A percentile compares a stretch with the other conserved stretches of the same genome.
These are phyloP conservation scores for Leptosphaerulina australis DNA, from an alignment of 2,329 filamentous ascomycete species.

Conservation along the genomic window DNA sequence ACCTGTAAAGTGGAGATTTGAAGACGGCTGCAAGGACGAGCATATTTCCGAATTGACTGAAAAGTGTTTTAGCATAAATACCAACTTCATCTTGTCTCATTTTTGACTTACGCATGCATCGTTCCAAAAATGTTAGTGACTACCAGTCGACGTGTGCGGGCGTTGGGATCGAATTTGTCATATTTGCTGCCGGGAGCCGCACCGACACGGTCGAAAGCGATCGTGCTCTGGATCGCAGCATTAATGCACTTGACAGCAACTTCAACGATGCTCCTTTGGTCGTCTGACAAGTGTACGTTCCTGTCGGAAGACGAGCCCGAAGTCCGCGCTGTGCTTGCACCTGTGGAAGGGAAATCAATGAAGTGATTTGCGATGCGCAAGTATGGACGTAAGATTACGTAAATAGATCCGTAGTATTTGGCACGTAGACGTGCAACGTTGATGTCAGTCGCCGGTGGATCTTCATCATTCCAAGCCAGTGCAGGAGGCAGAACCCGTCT, in stretches of 20 bases:
- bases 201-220: constrained; percentile 73
- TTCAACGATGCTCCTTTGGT: constrained; percentile 35
- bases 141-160: constrained; percentile 69
- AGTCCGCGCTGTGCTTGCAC: constrained; percentile 51
- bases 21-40: constrained; percentile 86
- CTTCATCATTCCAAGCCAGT: constrained; percentile 69
- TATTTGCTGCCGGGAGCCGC: constrained; percentile 32
- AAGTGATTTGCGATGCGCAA: constrained; percentile 65
- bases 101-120: constrained; percentile 33
- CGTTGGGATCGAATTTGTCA: constrained; percentile 57
- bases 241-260: constrained; percentile 43
- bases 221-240: constrained; percentile 82
- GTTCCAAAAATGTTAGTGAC: constrained; percentile 82
- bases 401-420: constrained; percentile 92
- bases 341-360: constrained; percentile 47
- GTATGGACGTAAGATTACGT: constrained; percentile 87
- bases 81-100: not conserved
- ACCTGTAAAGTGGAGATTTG: constrained; percentile 59
- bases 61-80: constrained; percentile 17
- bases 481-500: constrained; percentile 55
- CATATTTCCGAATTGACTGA: constrained; percentile 98
- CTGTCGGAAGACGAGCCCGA: constrained; percentile 29
- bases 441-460: constrained; percentile 75
- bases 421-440: constrained; percentile 82
- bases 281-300: constrained; percentile 32